phyloP scores from a whole-genome alignment of 495 filamentous ascomycete genomes.

The Daldinia childiae region DNA sequence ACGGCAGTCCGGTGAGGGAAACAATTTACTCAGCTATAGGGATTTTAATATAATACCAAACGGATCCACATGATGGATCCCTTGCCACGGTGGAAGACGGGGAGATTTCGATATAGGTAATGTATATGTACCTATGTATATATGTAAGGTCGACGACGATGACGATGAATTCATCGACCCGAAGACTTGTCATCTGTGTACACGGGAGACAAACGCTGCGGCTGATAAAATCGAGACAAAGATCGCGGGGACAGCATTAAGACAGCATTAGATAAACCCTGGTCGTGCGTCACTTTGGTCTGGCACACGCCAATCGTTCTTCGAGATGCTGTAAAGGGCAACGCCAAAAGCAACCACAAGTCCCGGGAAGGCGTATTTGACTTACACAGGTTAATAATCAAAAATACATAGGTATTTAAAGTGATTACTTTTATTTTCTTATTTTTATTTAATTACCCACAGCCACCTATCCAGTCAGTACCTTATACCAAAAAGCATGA shows the following conservation, averaged over 20 bases:
- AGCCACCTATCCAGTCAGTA: neutral
- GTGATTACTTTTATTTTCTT: neutral
- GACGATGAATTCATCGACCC: constrained; percentile 8
- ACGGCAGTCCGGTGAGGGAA: constrained; percentile 13
- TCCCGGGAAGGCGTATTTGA: constrained; percentile 5
- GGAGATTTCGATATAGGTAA: neutral
- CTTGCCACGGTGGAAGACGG: neutral
- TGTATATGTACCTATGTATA: too few relatives aligned
- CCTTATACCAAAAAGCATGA: constrained; percentile 8
- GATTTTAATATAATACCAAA: constrained; percentile 6
- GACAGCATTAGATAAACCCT: constrained; percentile 25
- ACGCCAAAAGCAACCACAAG: constrained; percentile 21
- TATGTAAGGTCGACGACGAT: neutral
- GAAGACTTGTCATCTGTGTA: neutral
- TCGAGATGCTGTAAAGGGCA: constrained; percentile 1
- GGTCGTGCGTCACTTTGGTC: constrained; percentile 25
- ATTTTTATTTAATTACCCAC: neutral
- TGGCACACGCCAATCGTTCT: constrained; percentile 37
- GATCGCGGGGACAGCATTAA: constrained; percentile 28
- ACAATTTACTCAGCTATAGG: constrained; percentile 5
- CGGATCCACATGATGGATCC: constrained; percentile 7
- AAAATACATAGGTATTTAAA: constrained; percentile 4
- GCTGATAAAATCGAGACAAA: constrained; percentile 36
- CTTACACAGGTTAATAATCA: neutral
- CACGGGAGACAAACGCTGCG: constrained; percentile 19